Conservation (phyloP, 768 basidiomycete genomes). For the Postia placenta region DNA sequence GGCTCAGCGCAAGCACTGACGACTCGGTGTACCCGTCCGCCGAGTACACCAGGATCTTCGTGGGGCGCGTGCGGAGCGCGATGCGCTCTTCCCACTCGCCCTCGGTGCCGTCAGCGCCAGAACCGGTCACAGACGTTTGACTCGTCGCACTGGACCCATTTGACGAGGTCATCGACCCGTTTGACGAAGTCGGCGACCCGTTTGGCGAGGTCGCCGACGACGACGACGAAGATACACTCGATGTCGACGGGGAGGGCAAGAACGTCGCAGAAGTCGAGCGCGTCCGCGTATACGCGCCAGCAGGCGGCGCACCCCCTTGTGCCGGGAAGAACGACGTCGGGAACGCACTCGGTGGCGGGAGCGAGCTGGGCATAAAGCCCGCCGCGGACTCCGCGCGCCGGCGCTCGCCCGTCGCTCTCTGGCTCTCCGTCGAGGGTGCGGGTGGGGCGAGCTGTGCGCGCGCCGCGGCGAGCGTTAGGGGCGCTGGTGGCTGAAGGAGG, state of each 20-base stretch:
- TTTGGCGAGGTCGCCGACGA: background rate
- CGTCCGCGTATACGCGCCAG: conserved; percentile 18
- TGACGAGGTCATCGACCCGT: conserved; percentile 8
- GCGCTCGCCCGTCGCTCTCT: conserved; percentile 4
- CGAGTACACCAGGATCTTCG: conserved; percentile 76
- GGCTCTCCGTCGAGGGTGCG: background rate
- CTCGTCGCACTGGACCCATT: conserved; percentile 7
- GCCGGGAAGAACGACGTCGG: conserved; percentile 21
- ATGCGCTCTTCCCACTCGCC: background rate
- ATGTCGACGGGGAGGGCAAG: conserved; percentile 10
- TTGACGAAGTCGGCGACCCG: background rate
- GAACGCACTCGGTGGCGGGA: conserved; percentile 23
- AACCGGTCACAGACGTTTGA: conserved; percentile 3
- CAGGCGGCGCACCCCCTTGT: background rate
- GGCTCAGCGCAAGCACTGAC: conserved; percentile 77
- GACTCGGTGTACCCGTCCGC: conserved; percentile 93
- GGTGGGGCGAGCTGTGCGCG: conserved; percentile 17
- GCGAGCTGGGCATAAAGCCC: conserved; percentile 17
- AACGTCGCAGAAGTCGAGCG: conserved; percentile 23
- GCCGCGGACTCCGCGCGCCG: background rate
- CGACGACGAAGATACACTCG: background rate
- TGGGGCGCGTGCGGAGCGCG: conserved; percentile 38
- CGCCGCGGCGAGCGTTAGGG: conserved; percentile 15
- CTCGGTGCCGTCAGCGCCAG: background rate
- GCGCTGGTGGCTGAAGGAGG: conserved; percentile 44